phyloP scores from a whole-genome alignment of 306 rosid species.

The Dicorynia guianensis region DNA sequence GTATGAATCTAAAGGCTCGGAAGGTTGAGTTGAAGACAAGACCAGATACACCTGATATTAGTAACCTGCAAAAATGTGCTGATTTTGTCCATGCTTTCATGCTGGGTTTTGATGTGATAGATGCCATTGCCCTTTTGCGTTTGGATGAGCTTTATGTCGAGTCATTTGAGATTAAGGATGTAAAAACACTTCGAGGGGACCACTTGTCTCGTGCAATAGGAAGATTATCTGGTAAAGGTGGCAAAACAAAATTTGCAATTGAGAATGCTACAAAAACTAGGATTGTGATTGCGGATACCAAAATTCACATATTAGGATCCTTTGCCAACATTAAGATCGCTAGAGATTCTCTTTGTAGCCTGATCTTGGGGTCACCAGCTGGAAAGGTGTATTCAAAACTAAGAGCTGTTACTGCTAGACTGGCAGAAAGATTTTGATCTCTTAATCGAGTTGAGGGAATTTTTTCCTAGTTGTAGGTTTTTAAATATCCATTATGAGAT shows the following conservation, averaged over 20 bases:
- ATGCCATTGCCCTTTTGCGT: slow-evolving; percentile 79
- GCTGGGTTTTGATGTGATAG: slow-evolving; percentile 87
- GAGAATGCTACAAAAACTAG: slow-evolving; percentile 89
- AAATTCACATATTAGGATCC: slow-evolving; percentile 88
- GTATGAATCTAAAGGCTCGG: slow-evolving; percentile 86
- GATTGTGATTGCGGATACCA: slow-evolving; percentile 84
- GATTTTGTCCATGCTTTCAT: slow-evolving; percentile 94
- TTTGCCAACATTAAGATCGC: slow-evolving; percentile 83
- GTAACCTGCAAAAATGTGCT: slow-evolving; percentile 83
- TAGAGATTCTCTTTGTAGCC: slow-evolving; percentile 85
- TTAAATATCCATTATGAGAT: not conserved
- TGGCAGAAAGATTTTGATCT: slow-evolving; percentile 80
- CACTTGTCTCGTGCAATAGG: slow-evolving; percentile 94
- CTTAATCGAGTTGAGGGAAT: not conserved
- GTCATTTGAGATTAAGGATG: slow-evolving; percentile 93
- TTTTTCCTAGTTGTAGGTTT: slow-evolving; percentile 1
- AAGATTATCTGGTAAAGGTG: slow-evolving; percentile 87
- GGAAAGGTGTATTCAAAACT: slow-evolving; percentile 85
- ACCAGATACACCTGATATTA: slow-evolving; percentile 78
- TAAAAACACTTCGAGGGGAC: slow-evolving; percentile 79
- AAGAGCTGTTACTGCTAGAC: slow-evolving; percentile 78
- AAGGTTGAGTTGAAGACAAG: slow-evolving; percentile 85
- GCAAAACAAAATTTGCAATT: slow-evolving; percentile 84
- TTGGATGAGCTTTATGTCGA: slow-evolving; percentile 91
- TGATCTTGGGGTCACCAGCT: slow-evolving; percentile 88